Conservation (phyloP, 2,329 filamentous ascomycete genomes). For the Microsporum ferrugineum region DNA sequence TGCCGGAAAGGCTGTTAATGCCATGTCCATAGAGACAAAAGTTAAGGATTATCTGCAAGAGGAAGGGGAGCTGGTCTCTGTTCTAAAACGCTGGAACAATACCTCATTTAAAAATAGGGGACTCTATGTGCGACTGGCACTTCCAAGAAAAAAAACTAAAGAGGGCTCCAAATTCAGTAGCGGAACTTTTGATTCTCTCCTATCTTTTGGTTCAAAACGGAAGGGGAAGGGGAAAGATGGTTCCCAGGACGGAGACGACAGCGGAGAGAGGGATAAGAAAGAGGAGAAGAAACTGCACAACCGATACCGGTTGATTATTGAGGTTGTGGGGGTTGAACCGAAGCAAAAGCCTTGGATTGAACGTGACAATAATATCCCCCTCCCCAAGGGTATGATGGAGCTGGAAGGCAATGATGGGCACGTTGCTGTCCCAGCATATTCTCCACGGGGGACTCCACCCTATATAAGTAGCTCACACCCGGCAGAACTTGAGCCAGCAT, state of each 20-base stretch:
- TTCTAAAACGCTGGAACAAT: conserved; percentile 9
- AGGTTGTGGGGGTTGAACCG: conserved; percentile 3
- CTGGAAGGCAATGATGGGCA: not conserved
- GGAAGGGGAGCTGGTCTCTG: conserved; percentile 9
- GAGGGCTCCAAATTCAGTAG: not conserved
- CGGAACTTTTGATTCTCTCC: not conserved
- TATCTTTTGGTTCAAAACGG: conserved; percentile 1
- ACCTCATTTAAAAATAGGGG: conserved; percentile 9
- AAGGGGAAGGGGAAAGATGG: not conserved
- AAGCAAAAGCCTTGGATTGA: not conserved
- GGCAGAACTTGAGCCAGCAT: conserved; percentile 4
- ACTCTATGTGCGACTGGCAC: conserved; percentile 6
- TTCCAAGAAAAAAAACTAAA: not conserved
- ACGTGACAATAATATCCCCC: not conserved
- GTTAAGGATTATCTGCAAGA: conserved; percentile 7
- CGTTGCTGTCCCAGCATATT: not conserved
- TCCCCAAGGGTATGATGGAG: not conserved
- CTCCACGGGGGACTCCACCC: not conserved
- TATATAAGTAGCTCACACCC: not conserved
- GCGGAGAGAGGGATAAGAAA: not conserved
- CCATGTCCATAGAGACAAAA: conserved; percentile 9
- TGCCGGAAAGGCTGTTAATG: conserved; percentile 11
- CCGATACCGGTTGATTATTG: conserved; percentile 9
- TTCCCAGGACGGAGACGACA: not conserved
- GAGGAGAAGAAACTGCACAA: conserved; percentile 8